Percentiles rank a stretch among this genome's conserved stretches.
These are phyloP conservation scores for Lentithecium fluviatile DNA, from an alignment of 495 filamentous ascomycete genomes.

Conservation along the genomic window DNA sequence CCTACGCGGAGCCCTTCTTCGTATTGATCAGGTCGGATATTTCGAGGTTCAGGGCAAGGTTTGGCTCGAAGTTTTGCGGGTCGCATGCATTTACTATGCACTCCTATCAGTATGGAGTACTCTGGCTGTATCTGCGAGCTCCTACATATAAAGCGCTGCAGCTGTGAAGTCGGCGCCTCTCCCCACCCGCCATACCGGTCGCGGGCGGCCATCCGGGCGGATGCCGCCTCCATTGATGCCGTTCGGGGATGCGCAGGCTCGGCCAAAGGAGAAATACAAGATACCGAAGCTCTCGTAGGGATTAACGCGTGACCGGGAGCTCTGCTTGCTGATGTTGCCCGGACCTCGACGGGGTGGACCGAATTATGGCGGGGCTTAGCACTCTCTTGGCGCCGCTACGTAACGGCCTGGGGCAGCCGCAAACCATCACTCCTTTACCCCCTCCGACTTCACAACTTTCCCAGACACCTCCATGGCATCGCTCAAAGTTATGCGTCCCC, in stretches of 20 bases:
- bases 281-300: not conserved
- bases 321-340: not conserved
- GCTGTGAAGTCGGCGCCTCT: slow-evolving; percentile 73
- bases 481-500: no score
- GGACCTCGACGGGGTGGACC: not conserved
- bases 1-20: slow-evolving; percentile 92
- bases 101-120: slow-evolving; percentile 17
- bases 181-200: slow-evolving; percentile 88
- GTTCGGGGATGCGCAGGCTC: not conserved
- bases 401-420: not conserved
- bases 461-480: no score
- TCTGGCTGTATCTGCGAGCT: not conserved
- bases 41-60: slow-evolving; percentile 93
- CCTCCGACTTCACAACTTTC: no score
- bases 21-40: slow-evolving; percentile 94
- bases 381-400: slow-evolving; percentile 1
- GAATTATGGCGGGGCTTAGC: slow-evolving; percentile 3
- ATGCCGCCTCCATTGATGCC: slow-evolving; percentile 77
- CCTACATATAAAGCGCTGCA: slow-evolving; percentile 89
- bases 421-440: not conserved
- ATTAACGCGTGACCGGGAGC: not conserved
- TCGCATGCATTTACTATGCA: slow-evolving; percentile 80
- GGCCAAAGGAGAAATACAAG: not conserved
- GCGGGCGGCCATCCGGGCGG: slow-evolving; percentile 89
- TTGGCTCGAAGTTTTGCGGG: slow-evolving; percentile 94